A percentile compares a stretch with the other conserved stretches of the same genome.
Conservation (phyloP, 2,329 filamentous ascomycete species). For the Colletotrichum plurivorum region DNA sequence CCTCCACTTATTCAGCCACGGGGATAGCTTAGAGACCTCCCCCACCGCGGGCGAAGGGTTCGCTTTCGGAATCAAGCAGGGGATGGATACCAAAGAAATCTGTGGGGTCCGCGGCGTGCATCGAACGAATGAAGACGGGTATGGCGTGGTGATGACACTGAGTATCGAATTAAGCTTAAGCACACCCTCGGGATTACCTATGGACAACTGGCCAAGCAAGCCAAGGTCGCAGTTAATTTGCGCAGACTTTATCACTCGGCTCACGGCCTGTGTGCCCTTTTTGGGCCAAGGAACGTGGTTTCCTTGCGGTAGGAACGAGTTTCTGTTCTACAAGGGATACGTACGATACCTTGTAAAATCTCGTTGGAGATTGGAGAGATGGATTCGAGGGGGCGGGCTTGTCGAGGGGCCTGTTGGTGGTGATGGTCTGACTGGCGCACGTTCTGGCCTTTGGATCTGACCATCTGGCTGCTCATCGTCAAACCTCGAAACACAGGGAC, state of each 20-base stretch:
- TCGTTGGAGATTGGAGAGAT: background rate
- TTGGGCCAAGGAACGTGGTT: conserved; percentile 3
- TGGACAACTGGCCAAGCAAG: conserved; percentile 23
- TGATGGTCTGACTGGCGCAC: conserved; percentile 22
- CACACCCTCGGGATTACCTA: conserved; percentile 35
- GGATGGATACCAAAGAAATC: conserved; percentile 7
- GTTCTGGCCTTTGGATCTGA: conserved; percentile 12
- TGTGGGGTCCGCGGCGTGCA: conserved; percentile 13
- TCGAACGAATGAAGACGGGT: conserved; percentile 35
- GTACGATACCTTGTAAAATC: no score
- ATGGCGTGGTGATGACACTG: conserved; percentile 36
- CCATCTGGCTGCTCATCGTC: background rate
- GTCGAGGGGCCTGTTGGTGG: background rate
- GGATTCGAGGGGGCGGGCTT: background rate
- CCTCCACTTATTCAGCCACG: conserved; percentile 23
- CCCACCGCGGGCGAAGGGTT: conserved; percentile 30
- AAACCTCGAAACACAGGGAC: conserved; percentile 1
- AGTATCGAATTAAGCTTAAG: conserved; percentile 42
- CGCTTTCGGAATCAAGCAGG: conserved; percentile 30
- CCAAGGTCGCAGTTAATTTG: conserved; percentile 9
- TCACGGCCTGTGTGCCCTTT: conserved; percentile 22
- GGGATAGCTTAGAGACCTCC: background rate
- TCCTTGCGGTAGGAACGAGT: background rate
- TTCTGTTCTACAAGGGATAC: no score
- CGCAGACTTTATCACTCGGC: background rate